phyloP scores from a whole-genome alignment of 192 early-diverging fungal genomes.

The Haplosporangium gracile region DNA sequence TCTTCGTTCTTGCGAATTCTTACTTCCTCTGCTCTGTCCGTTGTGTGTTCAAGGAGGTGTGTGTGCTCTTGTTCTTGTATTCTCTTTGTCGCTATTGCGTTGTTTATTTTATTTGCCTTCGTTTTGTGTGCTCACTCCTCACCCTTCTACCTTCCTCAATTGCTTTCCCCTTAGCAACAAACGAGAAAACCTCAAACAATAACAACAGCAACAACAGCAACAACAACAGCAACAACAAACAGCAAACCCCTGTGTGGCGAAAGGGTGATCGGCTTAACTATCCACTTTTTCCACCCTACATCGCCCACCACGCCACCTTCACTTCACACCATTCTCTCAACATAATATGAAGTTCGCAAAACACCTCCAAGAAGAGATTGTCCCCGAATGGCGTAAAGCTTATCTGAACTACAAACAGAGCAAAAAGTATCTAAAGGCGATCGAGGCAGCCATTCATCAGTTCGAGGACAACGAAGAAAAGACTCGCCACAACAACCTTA shows the following conservation, averaged over 20 bases:
- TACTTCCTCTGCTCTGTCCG: neutral
- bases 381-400: slow-evolving; percentile 57
- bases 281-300: neutral
- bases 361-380: slow-evolving; percentile 45
- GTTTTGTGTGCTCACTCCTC: neutral
- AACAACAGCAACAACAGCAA: neutral
- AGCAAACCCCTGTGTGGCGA: too few species aligned
- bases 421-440: slow-evolving; percentile 69
- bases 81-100: neutral
- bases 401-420: slow-evolving; percentile 73
- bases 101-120: too few species aligned
- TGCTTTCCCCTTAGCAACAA: neutral
- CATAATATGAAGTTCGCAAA: slow-evolving; percentile 55
- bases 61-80: neutral
- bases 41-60: neutral
- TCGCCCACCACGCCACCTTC: neutral
- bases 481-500: neutral
- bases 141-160: neutral
- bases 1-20: neutral
- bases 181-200: neutral
- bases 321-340: neutral
- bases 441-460: slow-evolving; percentile 30
- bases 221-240: neutral
- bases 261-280: neutral
- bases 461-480: neutral